Base-by-base conservation (phyloP, 495 filamentous ascomycete species). In the Cercophora newfieldiana region DNA sequence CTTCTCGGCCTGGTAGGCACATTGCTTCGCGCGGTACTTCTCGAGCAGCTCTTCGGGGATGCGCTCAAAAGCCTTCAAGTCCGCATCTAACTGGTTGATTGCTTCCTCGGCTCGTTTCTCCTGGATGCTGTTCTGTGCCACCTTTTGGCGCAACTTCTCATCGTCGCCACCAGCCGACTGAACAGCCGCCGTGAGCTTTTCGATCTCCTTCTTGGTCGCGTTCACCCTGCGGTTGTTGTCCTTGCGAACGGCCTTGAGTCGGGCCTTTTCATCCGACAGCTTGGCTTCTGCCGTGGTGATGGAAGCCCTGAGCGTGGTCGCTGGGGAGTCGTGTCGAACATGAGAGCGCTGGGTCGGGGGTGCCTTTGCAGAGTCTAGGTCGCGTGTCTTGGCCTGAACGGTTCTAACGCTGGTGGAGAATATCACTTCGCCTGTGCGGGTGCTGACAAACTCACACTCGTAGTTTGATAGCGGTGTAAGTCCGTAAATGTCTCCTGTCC, bases 401-500 rank as follows among this genome's bases (percentile, higher is more conserved):
- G 93, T 97, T 76, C 91, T 90, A 72, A 97, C 86, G 79, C 86
- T 92, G 28, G 89, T 88, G 37, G 86, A 88, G 73, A 89, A 94
- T 33, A 97, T 83, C 66, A 92, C 83, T 70, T 88, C 83, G 55
- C 88, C 85, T 63, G 88, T 92, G 72, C 86, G 84, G 63, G 86
- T 89, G 67, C 89, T 88, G 66, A 96, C 82, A 72, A 97, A 94
- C 71, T 94, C 91, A 74, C 88, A 93, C 63, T 87, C 87, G 75
- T 96, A 97, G 70, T 88, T 93, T 61, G 91, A 93, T 70, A 89
- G 84, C 7, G 93, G 90, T 16, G 92, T 91, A 47, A 97, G 87
- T 51, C 93, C 93, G 58, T 91, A 95, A 29, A 97, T 91, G 77
- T 96, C 91, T 48, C 92, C 93, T 53, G 84, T 85, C 90, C 90